phyloP scores from a whole-genome alignment of 106 monocot genomes.

The Platanthera guangdongensis region DNA sequence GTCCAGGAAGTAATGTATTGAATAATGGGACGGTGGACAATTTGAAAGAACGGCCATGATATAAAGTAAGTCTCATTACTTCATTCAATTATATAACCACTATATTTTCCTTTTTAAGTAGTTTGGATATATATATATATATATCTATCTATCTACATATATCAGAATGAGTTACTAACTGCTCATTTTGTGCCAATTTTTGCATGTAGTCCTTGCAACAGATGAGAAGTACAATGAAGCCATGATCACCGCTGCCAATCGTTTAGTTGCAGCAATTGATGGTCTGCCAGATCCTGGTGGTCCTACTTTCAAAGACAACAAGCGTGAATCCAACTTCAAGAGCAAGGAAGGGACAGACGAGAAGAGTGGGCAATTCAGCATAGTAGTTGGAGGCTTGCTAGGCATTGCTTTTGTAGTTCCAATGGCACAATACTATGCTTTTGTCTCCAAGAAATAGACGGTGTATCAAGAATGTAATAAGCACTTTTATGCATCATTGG shows the following conservation, averaged over 20 bases:
- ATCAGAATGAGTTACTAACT: too few species aligned
- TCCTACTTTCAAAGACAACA: constrained; percentile 74
- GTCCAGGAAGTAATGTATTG: too few species aligned
- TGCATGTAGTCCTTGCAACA: constrained; percentile 71
- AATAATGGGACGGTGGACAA: too few species aligned
- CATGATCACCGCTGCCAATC: constrained; percentile 53
- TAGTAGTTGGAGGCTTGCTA: constrained; percentile 87
- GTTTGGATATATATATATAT: too few species aligned
- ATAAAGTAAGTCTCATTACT: too few species aligned
- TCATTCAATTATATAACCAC: too few species aligned
- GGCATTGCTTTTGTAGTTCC: constrained; percentile 96
- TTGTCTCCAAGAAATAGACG: constrained; percentile 68
- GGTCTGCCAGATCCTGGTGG: constrained; percentile 87
- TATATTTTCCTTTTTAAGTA: too few species aligned
- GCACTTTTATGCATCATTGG: background rate
- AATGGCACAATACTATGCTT: constrained; percentile 98
- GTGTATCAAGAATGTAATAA: background rate
- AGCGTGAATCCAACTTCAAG: constrained; percentile 91
- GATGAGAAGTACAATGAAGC: constrained; percentile 98
- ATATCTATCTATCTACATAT: too few species aligned
- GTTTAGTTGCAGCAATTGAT: constrained; percentile 81
- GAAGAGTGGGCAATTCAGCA: constrained; percentile 86
- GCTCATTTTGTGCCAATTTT: background rate
- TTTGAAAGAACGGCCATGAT: too few species aligned
- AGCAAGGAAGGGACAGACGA: constrained; percentile 78